Evolutionary conservation across 176 grass and related monocot species (phyloP).

Genomic region (Bromus sterilis): DNA sequence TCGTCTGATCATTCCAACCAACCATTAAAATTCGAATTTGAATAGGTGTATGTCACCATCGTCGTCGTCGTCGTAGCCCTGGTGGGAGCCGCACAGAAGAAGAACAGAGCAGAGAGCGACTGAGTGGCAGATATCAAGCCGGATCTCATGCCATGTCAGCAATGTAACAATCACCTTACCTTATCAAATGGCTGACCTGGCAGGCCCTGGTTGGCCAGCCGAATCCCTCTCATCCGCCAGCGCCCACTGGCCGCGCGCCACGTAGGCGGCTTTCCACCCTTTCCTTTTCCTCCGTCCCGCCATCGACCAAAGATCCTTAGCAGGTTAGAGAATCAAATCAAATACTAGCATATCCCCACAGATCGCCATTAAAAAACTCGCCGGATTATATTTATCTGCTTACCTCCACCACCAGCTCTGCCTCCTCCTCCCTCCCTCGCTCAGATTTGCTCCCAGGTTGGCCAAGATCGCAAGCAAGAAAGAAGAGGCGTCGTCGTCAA

Average conservation of each 20-base stretch:
- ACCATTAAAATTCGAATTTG: too few relatives aligned
- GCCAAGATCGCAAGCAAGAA: too few relatives aligned
- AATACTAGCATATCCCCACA: neutral
- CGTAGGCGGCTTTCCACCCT: neutral
- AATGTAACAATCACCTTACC: neutral
- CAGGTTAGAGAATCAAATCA: neutral
- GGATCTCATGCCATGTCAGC: slow-evolving; percentile 10
- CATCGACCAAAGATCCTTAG: too few relatives aligned
- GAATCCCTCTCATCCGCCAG: slow-evolving; percentile 23
- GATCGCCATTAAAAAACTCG: neutral
- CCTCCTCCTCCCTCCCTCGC: neutral
- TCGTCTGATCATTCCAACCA: too few relatives aligned
- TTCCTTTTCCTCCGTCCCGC: too few relatives aligned
- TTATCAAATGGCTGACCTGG: slow-evolving; percentile 22
- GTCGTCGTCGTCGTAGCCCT: neutral
- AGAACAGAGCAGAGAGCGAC: neutral
- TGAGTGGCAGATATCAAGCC: neutral
- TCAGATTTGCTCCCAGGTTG: neutral
- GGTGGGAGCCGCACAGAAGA: neutral
- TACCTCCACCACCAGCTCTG: neutral
- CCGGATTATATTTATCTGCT: neutral
- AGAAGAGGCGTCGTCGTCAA: too few relatives aligned
- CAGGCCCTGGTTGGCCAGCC: neutral
- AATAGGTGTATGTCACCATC: too few relatives aligned
- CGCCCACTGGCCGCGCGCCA: neutral